Percentiles rank a stretch among this genome's conserved stretches.
Evolutionary conservation across 2,329 filamentous ascomycete species (phyloP).

Genomic region (Fonsecaea pedrosoi): DNA sequence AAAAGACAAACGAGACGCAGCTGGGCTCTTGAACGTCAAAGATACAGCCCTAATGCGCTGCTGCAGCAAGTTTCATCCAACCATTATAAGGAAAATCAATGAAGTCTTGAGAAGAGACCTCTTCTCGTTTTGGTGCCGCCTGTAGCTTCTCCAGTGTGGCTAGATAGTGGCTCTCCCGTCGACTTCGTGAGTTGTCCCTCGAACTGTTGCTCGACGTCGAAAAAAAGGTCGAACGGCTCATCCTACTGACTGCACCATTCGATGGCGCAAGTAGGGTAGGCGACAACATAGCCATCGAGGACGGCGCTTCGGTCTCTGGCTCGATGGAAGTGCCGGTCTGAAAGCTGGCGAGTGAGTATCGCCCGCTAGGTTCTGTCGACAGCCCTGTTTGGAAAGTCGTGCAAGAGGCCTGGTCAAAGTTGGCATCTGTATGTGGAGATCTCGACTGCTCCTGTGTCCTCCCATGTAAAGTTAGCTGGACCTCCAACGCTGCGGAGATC

Average conservation of each 20-base stretch:
- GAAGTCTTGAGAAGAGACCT: slow-evolving; percentile 39
- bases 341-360: slow-evolving; percentile 37
- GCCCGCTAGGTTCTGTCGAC: slow-evolving; percentile 28
- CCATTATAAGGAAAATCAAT: slow-evolving; percentile 40
- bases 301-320: slow-evolving; percentile 25
- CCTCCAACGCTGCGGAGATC: slow-evolving; percentile 11
- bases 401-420: slow-evolving; percentile 32
- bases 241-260: slow-evolving; percentile 16
- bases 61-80: slow-evolving; percentile 31
- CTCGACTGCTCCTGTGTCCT: slow-evolving; percentile 10
- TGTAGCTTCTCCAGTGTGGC: slow-evolving; percentile 35
- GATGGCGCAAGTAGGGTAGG: slow-evolving; percentile 13
- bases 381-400: slow-evolving; percentile 39
- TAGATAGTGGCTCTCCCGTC: slow-evolving; percentile 30
- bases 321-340: slow-evolving; percentile 31
- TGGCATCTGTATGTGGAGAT: slow-evolving; percentile 22
- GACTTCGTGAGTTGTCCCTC: slow-evolving; percentile 25
- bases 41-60: slow-evolving; percentile 28
- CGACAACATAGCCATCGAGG: slow-evolving; percentile 20
- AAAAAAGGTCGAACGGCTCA: slow-evolving; percentile 34
- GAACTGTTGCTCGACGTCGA: slow-evolving; percentile 32
- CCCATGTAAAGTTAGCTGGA: background rate
- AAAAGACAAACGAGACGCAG: slow-evolving; percentile 10
- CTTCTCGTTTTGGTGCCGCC: slow-evolving; percentile 32
- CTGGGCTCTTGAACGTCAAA: background rate